Conservation (phyloP, 1,139 yeast species). For the Saccharomyces hybrid region DNA sequence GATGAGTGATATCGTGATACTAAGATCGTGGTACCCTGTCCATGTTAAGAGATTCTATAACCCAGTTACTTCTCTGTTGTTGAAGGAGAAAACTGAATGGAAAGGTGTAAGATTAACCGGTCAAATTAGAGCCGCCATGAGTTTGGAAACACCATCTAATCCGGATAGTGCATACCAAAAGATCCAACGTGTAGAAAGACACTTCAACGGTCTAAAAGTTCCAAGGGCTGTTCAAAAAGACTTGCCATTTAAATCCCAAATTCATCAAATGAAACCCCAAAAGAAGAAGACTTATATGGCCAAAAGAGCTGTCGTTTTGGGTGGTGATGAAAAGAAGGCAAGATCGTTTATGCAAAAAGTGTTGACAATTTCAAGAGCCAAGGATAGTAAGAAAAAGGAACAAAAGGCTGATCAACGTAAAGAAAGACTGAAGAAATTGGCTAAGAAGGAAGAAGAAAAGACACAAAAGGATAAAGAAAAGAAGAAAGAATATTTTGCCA, state of each 20-base stretch:
- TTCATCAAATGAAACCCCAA: slow-evolving; percentile 81
- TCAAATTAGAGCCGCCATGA: slow-evolving; percentile 72
- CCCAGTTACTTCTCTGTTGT: slow-evolving; percentile 85
- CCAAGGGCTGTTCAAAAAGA: slow-evolving; percentile 70
- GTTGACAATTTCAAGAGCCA: slow-evolving; percentile 74
- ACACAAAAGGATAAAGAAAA: slow-evolving; percentile 72
- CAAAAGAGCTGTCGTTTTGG: slow-evolving; percentile 88
- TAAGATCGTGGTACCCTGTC: slow-evolving; percentile 97
- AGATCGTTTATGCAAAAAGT: slow-evolving; percentile 83
- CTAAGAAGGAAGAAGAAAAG: slow-evolving; percentile 63
- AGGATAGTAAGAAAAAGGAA: slow-evolving; percentile 67
- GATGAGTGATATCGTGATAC: slow-evolving; percentile 77
- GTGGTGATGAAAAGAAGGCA: slow-evolving; percentile 90
- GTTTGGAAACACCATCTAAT: slow-evolving; percentile 57
- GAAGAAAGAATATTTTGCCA: slow-evolving; percentile 78
- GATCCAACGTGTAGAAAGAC: slow-evolving; percentile 79
- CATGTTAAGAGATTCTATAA: slow-evolving; percentile 84
- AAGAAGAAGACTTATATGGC: slow-evolving; percentile 74
- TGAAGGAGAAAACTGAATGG: slow-evolving; percentile 78
- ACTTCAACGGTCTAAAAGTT: slow-evolving; percentile 78
- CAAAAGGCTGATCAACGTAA: slow-evolving; percentile 74
- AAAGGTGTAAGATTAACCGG: slow-evolving; percentile 95
- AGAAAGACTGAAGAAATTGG: slow-evolving; percentile 65
- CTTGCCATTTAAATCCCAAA: slow-evolving; percentile 88
- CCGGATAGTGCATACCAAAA: slow-evolving; percentile 66